These are phyloP conservation scores for Diaporthe longicolla DNA, from an alignment of 2,329 filamentous ascomycete genomes.

Conservation along the genomic window DNA sequence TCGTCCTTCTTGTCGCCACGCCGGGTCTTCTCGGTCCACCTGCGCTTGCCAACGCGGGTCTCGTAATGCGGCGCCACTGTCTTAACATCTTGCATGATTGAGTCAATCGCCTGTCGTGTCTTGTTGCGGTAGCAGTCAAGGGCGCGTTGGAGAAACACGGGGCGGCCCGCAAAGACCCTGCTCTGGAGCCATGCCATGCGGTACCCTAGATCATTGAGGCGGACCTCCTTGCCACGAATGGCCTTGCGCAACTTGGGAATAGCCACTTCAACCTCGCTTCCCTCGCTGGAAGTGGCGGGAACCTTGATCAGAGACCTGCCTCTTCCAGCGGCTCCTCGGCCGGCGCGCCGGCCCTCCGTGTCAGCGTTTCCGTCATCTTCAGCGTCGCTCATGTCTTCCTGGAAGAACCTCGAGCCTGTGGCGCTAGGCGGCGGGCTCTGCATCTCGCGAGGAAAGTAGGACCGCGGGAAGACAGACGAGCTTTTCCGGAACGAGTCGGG, in stretches of 20 bases:
- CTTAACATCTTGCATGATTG: constrained; percentile 80
- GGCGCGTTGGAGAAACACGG: constrained; percentile 90
- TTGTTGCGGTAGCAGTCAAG: constrained; percentile 95
- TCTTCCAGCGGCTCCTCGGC: constrained; percentile 50
- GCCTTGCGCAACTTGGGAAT: constrained; percentile 81
- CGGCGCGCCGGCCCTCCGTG: constrained; percentile 61
- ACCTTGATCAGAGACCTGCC: constrained; percentile 69
- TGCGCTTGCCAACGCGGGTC: constrained; percentile 87
- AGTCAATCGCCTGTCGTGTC: constrained; percentile 86
- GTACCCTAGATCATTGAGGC: constrained; percentile 92
- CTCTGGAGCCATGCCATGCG: constrained; percentile 98
- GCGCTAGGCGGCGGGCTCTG: constrained; percentile 84
- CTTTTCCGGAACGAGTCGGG: constrained; percentile 94
- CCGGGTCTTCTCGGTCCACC: constrained; percentile 74
- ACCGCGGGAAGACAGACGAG: constrained; percentile 90
- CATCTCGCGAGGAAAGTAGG: constrained; percentile 95
- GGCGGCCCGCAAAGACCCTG: constrained; percentile 87
- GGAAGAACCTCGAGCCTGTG: constrained; percentile 81
- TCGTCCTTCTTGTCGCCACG: constrained; percentile 54
- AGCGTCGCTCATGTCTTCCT: constrained; percentile 71
- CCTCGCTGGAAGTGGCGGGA: constrained; percentile 71
- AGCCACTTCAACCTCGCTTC: constrained; percentile 78
- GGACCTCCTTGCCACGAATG: constrained; percentile 84
- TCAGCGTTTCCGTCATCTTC: constrained; percentile 70
- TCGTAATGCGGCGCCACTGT: constrained; percentile 88